A percentile compares a stretch with the other conserved stretches of the same genome.
Evolutionary conservation across 257 asterid species (phyloP).

Genomic region (Solanum peruvianum): DNA sequence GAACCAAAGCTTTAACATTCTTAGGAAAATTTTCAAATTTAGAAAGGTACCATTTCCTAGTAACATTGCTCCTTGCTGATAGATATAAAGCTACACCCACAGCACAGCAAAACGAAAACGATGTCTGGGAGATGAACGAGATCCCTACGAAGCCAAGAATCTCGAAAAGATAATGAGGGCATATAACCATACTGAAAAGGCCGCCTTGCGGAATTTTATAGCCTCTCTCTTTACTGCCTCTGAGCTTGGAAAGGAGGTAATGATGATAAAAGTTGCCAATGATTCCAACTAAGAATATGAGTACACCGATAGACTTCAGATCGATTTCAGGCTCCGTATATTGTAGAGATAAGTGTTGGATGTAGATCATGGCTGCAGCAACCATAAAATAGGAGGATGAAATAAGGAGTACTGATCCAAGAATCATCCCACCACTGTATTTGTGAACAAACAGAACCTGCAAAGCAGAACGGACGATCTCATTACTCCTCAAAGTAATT

Average conservation of each 20-base stretch:
- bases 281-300: conserved; percentile 33
- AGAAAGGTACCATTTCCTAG: conserved; percentile 52
- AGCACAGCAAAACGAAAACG: conserved; percentile 13
- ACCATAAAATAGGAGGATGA: conserved; percentile 31
- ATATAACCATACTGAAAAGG: conserved; percentile 33
- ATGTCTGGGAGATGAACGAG: conserved; percentile 45
- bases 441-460: conserved; percentile 63
- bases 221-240: conserved; percentile 24
- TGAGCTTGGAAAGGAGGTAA: conserved; percentile 41
- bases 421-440: conserved; percentile 32
- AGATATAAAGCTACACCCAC: conserved; percentile 28
- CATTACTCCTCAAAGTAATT: not conserved
- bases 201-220: conserved; percentile 59
- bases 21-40: conserved; percentile 58
- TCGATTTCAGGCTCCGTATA: conserved; percentile 35
- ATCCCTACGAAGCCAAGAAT: conserved; percentile 41
- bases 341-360: conserved; percentile 17
- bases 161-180: conserved; percentile 62
- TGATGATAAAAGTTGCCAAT: conserved; percentile 65
- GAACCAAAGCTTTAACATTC: conserved; percentile 46
- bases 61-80: conserved; percentile 48
- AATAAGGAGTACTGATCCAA: conserved; percentile 24
- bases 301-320: conserved; percentile 27
- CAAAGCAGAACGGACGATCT: not conserved
- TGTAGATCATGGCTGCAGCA: conserved; percentile 24